Base-by-base conservation (phyloP, 345 rosid genomes). In the Hypericum androsaemum region DNA sequence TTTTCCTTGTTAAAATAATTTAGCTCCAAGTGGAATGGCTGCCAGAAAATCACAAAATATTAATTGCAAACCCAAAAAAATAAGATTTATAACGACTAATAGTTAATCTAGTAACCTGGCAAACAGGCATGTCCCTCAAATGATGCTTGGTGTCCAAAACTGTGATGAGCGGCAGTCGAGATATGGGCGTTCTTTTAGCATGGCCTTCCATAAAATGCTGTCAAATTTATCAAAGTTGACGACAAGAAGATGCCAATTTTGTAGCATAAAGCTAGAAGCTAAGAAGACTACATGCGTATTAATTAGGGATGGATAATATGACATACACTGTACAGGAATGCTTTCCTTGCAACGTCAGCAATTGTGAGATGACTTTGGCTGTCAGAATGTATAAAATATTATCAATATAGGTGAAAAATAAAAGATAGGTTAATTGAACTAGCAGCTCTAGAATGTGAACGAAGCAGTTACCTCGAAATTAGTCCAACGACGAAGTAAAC, bases 161-260 rank as follows among this genome's bases (percentile, higher is more conserved):
- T 13, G 88, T 78, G 43, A 92, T 72, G 48, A 92, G 88, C 47
- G 97, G 97, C 68, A 92, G 67, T 56, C 95, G 80, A 63, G 95
- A 80, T 67, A 92, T 85, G n/a, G 97, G 98, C 44, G 85, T 73
- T 66, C 76, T 81, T 80, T 83, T 85, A 55, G 96, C 81, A 76
- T 85, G 98, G 64, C 97, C 98, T 74, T 92, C 98, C 96, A 92
- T 85, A 61, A 85, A 88, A 79, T 92, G 98, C 98, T 92, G 66
- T 57, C 69, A 41, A 39, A 67, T 61, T 58, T 53, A 67, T 41
- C 47, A 37, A 67, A 61, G 41, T 6, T 32, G 28, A 43, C 58
- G 47, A 48, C 52, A 60, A 53, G 52, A 38, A 50, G 35, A 22
- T 36, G 42, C 47, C 22, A 64, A 8, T 17, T 11, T 14, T 28